phyloP scores from a whole-genome alignment of 192 early-diverging fungal species.

The Coemansia erecta region DNA sequence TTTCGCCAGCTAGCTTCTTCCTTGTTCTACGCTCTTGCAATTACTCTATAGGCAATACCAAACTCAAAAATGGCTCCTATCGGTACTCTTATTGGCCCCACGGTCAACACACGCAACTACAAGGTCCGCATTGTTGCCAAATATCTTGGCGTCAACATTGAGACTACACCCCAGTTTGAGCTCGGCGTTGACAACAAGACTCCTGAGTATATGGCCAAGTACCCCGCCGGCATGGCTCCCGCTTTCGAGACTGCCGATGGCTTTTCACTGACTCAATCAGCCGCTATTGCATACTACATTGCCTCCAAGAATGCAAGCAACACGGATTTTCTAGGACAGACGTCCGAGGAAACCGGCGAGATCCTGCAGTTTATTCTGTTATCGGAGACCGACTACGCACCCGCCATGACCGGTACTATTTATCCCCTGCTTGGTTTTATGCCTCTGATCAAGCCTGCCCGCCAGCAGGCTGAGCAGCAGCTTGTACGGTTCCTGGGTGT shows the following conservation, averaged over 20 bases:
- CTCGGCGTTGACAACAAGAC: slow-evolving; percentile 73
- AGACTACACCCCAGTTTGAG: slow-evolving; percentile 58
- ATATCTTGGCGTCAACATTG: slow-evolving; percentile 75
- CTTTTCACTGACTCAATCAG: slow-evolving; percentile 72
- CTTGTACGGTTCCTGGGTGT: slow-evolving; percentile 61
- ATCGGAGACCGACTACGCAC: slow-evolving; percentile 56
- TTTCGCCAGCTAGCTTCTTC: too few relatives aligned
- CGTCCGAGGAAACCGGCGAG: slow-evolving; percentile 58
- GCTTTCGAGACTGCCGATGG: slow-evolving; percentile 82
- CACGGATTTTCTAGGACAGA: slow-evolving; percentile 57
- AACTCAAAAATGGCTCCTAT: slow-evolving; percentile 31
- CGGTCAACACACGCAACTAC: slow-evolving; percentile 43
- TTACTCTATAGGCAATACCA: neutral
- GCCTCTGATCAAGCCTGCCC: slow-evolving; percentile 58
- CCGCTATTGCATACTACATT: slow-evolving; percentile 89
- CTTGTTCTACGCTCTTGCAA: too few relatives aligned
- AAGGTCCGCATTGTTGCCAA: slow-evolving; percentile 75
- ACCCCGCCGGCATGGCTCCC: slow-evolving; percentile 89
- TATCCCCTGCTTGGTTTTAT: slow-evolving; percentile 50
- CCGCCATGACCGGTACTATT: slow-evolving; percentile 46
- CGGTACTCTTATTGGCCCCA: slow-evolving; percentile 38
- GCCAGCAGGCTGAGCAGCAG: slow-evolving; percentile 71
- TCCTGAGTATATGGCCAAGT: slow-evolving; percentile 85
- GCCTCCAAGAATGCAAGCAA: slow-evolving; percentile 40
- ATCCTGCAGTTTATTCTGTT: slow-evolving; percentile 66